phyloP scores from a whole-genome alignment of 345 rosid species.

The Alliaria petiolata region DNA sequence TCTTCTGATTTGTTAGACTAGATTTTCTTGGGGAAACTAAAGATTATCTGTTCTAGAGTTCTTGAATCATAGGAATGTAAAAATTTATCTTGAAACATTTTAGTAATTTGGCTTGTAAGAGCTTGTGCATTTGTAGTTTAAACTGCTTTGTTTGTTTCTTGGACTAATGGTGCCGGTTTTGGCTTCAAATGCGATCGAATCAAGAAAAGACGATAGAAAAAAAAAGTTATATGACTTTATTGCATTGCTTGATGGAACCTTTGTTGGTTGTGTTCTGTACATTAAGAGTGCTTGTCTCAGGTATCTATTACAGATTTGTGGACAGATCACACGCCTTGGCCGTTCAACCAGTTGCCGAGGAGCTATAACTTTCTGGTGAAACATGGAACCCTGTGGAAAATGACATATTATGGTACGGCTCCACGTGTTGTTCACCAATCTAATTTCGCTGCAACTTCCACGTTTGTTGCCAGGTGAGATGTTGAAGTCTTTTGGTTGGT shows the following conservation, averaged over 20 bases:
- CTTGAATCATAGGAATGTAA: neutral
- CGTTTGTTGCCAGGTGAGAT: slow-evolving; percentile 89
- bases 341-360: slow-evolving; percentile 91
- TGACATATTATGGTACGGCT: slow-evolving; percentile 86
- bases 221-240: neutral
- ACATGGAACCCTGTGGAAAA: slow-evolving; percentile 83
- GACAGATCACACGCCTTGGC: slow-evolving; percentile 99
- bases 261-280: slow-evolving; percentile 1
- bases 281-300: slow-evolving; percentile 58
- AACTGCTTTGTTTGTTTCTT: neutral
- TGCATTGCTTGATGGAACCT: neutral
- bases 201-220: neutral
- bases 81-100: neutral
- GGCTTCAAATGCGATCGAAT: neutral
- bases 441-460: slow-evolving; percentile 95
- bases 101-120: neutral
- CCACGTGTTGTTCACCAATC: slow-evolving; percentile 90
- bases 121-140: neutral
- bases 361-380: slow-evolving; percentile 96
- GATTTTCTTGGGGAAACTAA: neutral
- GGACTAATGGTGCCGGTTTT: neutral
- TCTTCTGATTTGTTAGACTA: neutral
- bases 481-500: slow-evolving; percentile 7
- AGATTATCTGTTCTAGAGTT: neutral
- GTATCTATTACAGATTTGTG: slow-evolving; percentile 94